Percentiles rank a stretch among this genome's conserved stretches.
Conservation (phyloP, 352 stramenopile species). For the Plasmopara halstedii region DNA sequence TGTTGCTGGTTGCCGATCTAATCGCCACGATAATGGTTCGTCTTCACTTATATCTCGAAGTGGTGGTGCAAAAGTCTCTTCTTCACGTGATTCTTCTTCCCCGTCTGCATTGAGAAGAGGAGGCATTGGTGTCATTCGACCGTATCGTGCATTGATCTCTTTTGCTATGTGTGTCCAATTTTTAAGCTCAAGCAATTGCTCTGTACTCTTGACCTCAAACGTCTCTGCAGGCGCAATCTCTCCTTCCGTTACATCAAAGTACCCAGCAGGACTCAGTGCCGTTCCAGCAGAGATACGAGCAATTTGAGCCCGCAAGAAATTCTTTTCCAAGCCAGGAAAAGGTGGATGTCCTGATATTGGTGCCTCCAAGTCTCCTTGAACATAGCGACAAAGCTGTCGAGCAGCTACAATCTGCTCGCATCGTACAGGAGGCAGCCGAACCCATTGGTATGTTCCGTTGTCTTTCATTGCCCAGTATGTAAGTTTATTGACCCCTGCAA, state of each 20-base stretch:
- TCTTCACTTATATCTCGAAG: conserved; percentile 63
- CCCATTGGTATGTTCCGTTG: conserved; percentile 73
- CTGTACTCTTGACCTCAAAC: conserved; percentile 61
- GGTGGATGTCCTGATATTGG: conserved; percentile 76
- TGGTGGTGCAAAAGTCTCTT: conserved; percentile 52
- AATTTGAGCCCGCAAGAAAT: conserved; percentile 86
- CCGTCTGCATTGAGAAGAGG: conserved; percentile 65
- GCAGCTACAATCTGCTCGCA: conserved; percentile 73
- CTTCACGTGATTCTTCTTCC: conserved; percentile 60
- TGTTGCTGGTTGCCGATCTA: conserved; percentile 63
- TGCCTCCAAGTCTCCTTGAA: conserved; percentile 77
- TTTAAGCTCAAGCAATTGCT: conserved; percentile 60
- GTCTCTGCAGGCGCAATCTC: conserved; percentile 65
- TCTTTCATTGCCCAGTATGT: conserved; percentile 88
- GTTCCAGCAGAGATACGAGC: conserved; percentile 80
- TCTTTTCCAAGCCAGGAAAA: conserved; percentile 81
- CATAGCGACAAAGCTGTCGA: conserved; percentile 67
- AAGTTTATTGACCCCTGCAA: conserved; percentile 74
- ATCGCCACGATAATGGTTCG: conserved; percentile 53
- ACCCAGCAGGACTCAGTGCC: conserved; percentile 76
- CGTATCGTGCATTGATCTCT: conserved; percentile 80
- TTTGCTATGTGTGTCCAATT: conserved; percentile 86
- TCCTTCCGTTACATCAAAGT: conserved; percentile 72
- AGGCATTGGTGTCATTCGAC: conserved; percentile 60
- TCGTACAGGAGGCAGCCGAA: conserved; percentile 67